Evolutionary conservation across 345 rosid species (phyloP), one percentile per base, ranked within the genome.

Genomic region (Eucalyptus virginea): DNA sequence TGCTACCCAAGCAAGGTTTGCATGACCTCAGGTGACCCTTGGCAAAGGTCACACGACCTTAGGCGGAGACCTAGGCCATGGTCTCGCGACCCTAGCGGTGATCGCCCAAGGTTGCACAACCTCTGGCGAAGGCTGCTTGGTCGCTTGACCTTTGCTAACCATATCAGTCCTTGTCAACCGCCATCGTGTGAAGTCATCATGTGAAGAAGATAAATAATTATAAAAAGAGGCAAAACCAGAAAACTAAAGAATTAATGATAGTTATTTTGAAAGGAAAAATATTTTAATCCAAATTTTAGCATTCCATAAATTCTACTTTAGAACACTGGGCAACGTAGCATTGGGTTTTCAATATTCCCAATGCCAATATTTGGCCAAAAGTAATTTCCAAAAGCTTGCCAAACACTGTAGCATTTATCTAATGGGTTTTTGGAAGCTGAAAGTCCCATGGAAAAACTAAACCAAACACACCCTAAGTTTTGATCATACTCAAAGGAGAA

Each of bases 81-180:
- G 72, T 13, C 1, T 28, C 9, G 0, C 24, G 0, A 52, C 69
- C n/a, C 34, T 4, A 30, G 69, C 5, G 3, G 4, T 13, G 1
- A 15, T 62, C 4, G 0, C 69, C 8, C 4, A 15, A 15, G 72
- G 32, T 62, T 6, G 34, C 16, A 0, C 18, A 14, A 62, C 72
- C 9, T 9, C 6, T 4, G 1, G 30, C 0, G 13, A 18, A 56
- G 62, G 13, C 30, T 0, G 0, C 62, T 4, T 12, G 7, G 58
- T 52, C 13, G 1, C 1, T 0, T 13, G 5, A 28, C 18, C 34
- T 34, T 62, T 7, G 0, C 17, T 9, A 0, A 7, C 18, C 18
- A 62, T 7, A 6, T 62, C 9, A 14, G 9, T 30, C 72, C 17
- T 30, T n/a, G 9, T 13, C 1, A 14, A 4, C 18, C 0, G 1